Conservation (phyloP, 73 alveolate genomes). For the Paraurostyla sp. region DNA sequence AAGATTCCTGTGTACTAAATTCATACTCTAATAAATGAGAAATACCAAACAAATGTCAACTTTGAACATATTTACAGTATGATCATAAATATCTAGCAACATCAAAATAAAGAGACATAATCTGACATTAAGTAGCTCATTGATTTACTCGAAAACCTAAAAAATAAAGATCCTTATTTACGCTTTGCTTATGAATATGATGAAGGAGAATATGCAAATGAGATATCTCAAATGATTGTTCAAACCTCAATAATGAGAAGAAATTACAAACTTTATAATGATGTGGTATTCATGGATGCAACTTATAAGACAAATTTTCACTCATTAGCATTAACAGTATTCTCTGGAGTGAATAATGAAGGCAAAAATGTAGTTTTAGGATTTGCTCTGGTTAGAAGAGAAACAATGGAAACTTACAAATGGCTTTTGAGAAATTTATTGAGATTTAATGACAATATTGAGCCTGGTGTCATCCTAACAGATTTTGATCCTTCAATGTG, state of each 20-base stretch:
- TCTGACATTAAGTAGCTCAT: constrained; percentile 23
- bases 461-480: constrained; percentile 60
- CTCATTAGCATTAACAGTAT: constrained; percentile 56
- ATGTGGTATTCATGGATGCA: constrained; percentile 75
- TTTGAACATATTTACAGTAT: constrained; percentile 39
- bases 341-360: constrained; percentile 69
- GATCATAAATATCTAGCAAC: neutral
- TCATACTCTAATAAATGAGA: constrained; percentile 35
- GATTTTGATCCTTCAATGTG: constrained; percentile 75
- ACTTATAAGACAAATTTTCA: constrained; percentile 72
- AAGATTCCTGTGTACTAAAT: constrained; percentile 30
- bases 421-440: constrained; percentile 62
- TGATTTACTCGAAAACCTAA: neutral
- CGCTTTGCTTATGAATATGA: constrained; percentile 54
- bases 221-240: constrained; percentile 27
- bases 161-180: constrained; percentile 22
- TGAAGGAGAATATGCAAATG: constrained; percentile 17
- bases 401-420: constrained; percentile 59
- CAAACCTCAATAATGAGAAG: constrained; percentile 55
- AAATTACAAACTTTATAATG: constrained; percentile 58
- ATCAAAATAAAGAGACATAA: constrained; percentile 1
- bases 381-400: constrained; percentile 66
- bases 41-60: constrained; percentile 33
- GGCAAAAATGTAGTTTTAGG: constrained; percentile 74
- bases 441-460: constrained; percentile 42